A percentile compares a stretch with the other conserved stretches of the same genome.
phyloP scores from a whole-genome alignment of 768 basidiomycete genomes.

The Leccinum ochraceum region DNA sequence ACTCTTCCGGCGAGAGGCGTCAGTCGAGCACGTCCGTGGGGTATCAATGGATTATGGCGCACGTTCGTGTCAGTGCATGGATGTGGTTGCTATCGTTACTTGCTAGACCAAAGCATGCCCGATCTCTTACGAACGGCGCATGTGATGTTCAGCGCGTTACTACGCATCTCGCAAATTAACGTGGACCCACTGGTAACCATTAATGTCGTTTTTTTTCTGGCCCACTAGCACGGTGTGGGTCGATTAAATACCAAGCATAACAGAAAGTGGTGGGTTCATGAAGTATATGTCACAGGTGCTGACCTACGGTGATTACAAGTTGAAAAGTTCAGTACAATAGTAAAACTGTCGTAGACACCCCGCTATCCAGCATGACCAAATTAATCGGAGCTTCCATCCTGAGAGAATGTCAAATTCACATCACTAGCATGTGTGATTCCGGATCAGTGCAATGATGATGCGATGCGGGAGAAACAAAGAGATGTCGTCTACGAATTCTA shows the following conservation, averaged over 20 bases:
- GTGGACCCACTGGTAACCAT: neutral
- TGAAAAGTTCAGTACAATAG: neutral
- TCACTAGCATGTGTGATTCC: neutral
- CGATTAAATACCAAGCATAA: neutral
- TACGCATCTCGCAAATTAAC: neutral
- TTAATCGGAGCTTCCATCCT: neutral
- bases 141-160: neutral
- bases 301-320: conserved; percentile 7
- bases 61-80: no score
- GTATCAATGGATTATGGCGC: no score
- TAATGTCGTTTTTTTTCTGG: neutral
- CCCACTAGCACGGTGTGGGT: neutral
- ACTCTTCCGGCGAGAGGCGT: no score
- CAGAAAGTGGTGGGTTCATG: neutral
- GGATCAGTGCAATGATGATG: neutral
- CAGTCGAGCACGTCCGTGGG: no score
- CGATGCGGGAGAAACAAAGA: neutral
- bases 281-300: neutral
- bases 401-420: neutral
- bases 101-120: neutral
- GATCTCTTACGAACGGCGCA: no score
- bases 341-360: neutral
- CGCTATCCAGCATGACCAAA: neutral
- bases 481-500: conserved; percentile 4
- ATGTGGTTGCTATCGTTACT: neutral